A percentile compares a stretch with the other conserved stretches of the same genome.
Evolutionary conservation across 2,329 filamentous ascomycete genomes (phyloP).

Genomic region (Sclerotinia glacialis): DNA sequence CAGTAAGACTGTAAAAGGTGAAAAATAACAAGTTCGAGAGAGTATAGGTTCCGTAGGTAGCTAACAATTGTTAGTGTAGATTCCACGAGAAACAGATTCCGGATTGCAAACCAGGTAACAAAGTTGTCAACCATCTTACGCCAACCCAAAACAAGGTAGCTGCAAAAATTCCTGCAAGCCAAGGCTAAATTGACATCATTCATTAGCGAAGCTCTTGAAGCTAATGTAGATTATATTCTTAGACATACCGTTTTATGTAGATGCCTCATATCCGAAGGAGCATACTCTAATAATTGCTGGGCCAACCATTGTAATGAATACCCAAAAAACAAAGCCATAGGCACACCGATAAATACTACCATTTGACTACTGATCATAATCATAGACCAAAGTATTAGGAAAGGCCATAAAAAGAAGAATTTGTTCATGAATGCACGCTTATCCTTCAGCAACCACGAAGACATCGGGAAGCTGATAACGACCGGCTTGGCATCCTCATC

Average conservation of each 20-base stretch:
- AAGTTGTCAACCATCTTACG: conserved; percentile 68
- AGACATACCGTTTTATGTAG: conserved; percentile 78
- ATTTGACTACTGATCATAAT: conserved; percentile 71
- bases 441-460: conserved; percentile 72
- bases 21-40: conserved; percentile 76
- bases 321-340: conserved; percentile 61
- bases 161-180: conserved; percentile 90
- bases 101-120: conserved; percentile 61
- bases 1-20: conserved; percentile 60
- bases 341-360: conserved; percentile 73
- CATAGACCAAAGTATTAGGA: conserved; percentile 68
- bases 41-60: conserved; percentile 63
- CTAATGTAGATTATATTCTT: background rate
- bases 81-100: conserved; percentile 33
- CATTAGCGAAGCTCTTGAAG: background rate
- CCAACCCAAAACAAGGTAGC: conserved; percentile 80
- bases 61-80: conserved; percentile 45
- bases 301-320: conserved; percentile 75
- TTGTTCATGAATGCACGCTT: conserved; percentile 74
- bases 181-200: conserved; percentile 58
- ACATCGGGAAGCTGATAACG: conserved; percentile 66
- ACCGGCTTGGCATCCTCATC: conserved; percentile 72
- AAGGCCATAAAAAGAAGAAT: conserved; percentile 89
- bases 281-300: conserved; percentile 75
- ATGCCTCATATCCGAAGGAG: conserved; percentile 81